These are phyloP conservation scores for Taiozyma onychis DNA, from an alignment of 1,139 yeast genomes.

Conservation along the genomic window DNA sequence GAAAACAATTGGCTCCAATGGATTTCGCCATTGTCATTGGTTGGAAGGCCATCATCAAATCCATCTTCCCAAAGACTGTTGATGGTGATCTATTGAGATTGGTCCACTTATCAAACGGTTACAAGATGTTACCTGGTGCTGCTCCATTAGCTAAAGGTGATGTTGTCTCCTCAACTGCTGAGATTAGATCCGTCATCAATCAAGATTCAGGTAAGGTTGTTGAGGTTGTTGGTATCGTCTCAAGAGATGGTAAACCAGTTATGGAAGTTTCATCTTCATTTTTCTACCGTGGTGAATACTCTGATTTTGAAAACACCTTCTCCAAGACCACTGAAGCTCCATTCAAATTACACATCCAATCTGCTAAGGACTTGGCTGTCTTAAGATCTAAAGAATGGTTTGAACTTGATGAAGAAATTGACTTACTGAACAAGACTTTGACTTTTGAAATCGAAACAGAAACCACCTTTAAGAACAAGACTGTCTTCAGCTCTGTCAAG, in stretches of 20 bases:
- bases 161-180: constrained; percentile 74
- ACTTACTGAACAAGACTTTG: constrained; percentile 71
- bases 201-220: constrained; percentile 94
- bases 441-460: constrained; percentile 88
- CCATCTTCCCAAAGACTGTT: constrained; percentile 92
- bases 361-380: constrained; percentile 89
- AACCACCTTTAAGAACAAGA: constrained; percentile 72
- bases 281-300: constrained; percentile 91
- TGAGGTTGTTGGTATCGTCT: constrained; percentile 87
- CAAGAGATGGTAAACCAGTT: constrained; percentile 71
- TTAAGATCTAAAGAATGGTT: constrained; percentile 97
- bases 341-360: constrained; percentile 63
- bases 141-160: constrained; percentile 88
- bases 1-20: constrained; percentile 91
- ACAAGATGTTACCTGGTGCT: constrained; percentile 90
- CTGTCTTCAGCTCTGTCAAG: constrained; percentile 70
- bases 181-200: constrained; percentile 82
- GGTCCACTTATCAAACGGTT: constrained; percentile 93
- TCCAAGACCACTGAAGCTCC: constrained; percentile 86
- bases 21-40: constrained; percentile 98
- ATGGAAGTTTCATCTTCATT: constrained; percentile 94
- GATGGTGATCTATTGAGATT: constrained; percentile 94
- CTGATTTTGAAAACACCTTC: constrained; percentile 88
- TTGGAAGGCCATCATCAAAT: constrained; percentile 96
- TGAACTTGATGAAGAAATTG: constrained; percentile 68